These are phyloP conservation scores for Rhamnella rubrinervis DNA, from an alignment of 331 rosid species.

Conservation along the genomic window DNA sequence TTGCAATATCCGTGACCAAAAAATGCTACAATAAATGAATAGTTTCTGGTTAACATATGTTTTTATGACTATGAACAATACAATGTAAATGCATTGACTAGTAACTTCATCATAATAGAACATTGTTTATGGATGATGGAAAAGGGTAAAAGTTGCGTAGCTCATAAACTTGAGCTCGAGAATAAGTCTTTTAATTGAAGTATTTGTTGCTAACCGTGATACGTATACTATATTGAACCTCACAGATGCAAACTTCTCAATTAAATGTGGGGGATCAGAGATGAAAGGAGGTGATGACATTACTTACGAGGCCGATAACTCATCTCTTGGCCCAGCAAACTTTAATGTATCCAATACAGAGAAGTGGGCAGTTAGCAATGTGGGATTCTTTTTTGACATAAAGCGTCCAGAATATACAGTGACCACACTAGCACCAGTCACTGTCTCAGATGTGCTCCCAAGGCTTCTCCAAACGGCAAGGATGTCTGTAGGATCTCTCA, in stretches of 20 bases:
- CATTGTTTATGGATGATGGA: too few relatives aligned
- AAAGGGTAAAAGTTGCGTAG: background rate
- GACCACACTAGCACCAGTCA: background rate
- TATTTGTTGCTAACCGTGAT: background rate
- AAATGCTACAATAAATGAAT: too few relatives aligned
- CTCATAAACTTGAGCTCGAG: too few relatives aligned
- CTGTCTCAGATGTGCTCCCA: slow-evolving; percentile 6
- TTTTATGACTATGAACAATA: too few relatives aligned
- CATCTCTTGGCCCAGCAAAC: slow-evolving; percentile 61
- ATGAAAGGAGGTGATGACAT: slow-evolving; percentile 29
- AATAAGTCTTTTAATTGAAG: background rate
- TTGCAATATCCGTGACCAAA: too few relatives aligned
- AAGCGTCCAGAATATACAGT: background rate
- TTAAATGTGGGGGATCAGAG: slow-evolving; percentile 72
- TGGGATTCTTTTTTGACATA: slow-evolving; percentile 26
- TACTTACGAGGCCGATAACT: slow-evolving; percentile 50
- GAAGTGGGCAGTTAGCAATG: slow-evolving; percentile 78
- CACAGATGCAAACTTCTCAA: slow-evolving; percentile 62
- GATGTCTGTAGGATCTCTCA: slow-evolving; percentile 21
- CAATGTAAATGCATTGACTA: too few relatives aligned
- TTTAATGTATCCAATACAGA: slow-evolving; percentile 49
- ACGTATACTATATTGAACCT: background rate
- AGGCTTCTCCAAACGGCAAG: slow-evolving; percentile 28
- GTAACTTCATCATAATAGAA: too few relatives aligned
- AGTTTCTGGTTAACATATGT: too few relatives aligned